A percentile compares a stretch with the other conserved stretches of the same genome.
phyloP scores from a whole-genome alignment of 1,284 basidiomycete species.

The Ceratorhiza oryzae-sativae region DNA sequence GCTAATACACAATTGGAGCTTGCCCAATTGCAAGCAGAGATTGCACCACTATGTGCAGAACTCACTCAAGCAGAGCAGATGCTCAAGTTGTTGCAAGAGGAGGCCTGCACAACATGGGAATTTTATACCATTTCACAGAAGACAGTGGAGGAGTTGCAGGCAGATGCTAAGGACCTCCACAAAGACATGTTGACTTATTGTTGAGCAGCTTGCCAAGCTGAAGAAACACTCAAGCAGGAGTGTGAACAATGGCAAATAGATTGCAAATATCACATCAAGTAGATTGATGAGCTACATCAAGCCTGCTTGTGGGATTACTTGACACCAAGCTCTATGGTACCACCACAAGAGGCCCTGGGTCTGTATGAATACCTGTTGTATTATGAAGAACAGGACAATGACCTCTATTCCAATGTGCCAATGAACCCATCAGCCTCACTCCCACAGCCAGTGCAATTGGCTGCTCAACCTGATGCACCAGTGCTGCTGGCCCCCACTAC shows the following conservation, averaged over 20 bases:
- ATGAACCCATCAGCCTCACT: too few species aligned
- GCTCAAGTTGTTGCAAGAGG: neutral
- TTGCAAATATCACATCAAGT: neutral
- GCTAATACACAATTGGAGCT: neutral
- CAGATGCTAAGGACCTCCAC: neutral
- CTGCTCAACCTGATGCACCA: too few species aligned
- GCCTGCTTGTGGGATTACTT: neutral
- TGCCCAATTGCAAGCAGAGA: neutral
- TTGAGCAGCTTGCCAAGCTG: neutral
- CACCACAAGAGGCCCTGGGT: neutral
- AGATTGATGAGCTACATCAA: neutral
- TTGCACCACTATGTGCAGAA: neutral
- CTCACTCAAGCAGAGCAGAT: neutral
- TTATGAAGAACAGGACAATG: neutral
- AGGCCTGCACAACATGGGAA: neutral
- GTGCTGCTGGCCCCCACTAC: too few species aligned
- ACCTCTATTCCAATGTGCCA: neutral
- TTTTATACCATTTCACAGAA: neutral
- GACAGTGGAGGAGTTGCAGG: neutral
- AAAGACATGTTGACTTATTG: neutral
- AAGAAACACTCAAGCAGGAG: neutral
- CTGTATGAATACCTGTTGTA: neutral
- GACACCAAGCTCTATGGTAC: neutral
- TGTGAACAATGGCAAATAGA: neutral
- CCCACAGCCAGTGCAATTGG: too few species aligned